Evolutionary conservation across 495 filamentous ascomycete species (phyloP).

Genomic region (Aspergillus bridgeri): DNA sequence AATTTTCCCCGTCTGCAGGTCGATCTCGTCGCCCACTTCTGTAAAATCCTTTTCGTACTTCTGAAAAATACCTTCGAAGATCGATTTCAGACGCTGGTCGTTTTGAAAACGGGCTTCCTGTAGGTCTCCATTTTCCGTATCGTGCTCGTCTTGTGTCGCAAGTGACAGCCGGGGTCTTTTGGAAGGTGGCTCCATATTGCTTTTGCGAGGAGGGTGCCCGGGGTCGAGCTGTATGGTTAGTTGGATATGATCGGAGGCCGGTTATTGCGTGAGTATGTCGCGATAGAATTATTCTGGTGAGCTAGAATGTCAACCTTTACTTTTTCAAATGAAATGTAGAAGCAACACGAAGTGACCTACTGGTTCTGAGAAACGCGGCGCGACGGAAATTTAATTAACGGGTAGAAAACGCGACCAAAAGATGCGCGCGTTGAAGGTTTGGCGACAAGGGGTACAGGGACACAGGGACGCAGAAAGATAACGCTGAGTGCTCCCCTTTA

Average conservation of each 20-base stretch:
- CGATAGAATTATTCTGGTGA: not conserved
- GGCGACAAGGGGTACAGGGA: not conserved
- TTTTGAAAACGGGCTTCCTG: conserved; percentile 57
- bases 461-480: not conserved
- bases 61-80: conserved; percentile 81
- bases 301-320: not conserved
- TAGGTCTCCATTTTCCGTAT: conserved; percentile 39
- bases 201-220: not conserved
- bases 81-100: conserved; percentile 65
- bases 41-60: conserved; percentile 84
- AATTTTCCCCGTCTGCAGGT: conserved; percentile 71
- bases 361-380: not conserved
- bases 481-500: not conserved
- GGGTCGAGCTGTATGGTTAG: not conserved
- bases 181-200: conserved; percentile 51
- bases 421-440: not conserved
- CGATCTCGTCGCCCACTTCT: conserved; percentile 77
- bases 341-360: not conserved
- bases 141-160: conserved; percentile 15
- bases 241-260: not conserved
- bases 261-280: not conserved
- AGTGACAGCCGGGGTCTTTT: conserved; percentile 55
- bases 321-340: not conserved
- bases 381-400: not conserved
- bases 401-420: not conserved